Percentiles rank a stretch among this genome's conserved stretches.
Evolutionary conservation across 2,329 filamentous ascomycete species (phyloP).

Genomic region (Teratosphaeria gauchensis): DNA sequence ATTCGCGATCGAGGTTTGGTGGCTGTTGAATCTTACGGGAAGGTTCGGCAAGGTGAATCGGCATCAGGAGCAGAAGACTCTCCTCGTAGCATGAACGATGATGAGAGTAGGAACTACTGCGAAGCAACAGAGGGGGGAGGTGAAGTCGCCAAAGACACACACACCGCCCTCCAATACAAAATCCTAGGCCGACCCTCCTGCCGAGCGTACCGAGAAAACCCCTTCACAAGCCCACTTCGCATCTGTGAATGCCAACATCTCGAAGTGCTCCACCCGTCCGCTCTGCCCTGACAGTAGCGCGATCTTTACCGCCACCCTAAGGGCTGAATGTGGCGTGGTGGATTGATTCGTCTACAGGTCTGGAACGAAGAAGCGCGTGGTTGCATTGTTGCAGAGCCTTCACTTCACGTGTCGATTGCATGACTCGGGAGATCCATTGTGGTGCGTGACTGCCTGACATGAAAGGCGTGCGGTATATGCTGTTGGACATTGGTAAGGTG

Average conservation of each 20-base stretch:
- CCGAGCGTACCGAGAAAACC: not conserved
- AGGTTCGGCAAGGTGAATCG: too few relatives aligned
- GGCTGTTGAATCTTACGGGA: too few relatives aligned
- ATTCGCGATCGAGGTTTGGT: not conserved
- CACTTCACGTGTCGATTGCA: not conserved
- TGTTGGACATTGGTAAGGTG: constrained; percentile 29
- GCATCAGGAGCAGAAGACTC: not conserved
- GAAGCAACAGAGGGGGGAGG: not conserved
- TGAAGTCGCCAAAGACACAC: not conserved
- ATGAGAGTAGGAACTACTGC: too few relatives aligned
- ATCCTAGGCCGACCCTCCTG: not conserved
- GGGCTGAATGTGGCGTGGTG: not conserved
- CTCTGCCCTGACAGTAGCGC: constrained; percentile 2
- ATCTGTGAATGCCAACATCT: not conserved
- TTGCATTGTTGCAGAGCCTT: not conserved
- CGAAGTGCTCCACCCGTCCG: not conserved
- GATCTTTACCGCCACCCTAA: not conserved
- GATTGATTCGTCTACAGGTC: not conserved
- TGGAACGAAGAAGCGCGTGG: not conserved
- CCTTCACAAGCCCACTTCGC: not conserved
- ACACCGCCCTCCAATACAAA: not conserved
- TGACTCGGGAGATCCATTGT: not conserved
- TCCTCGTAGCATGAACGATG: too few relatives aligned
- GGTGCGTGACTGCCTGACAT: constrained; percentile 7
- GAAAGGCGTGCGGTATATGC: constrained; percentile 23